Conservation (phyloP, 2,329 filamentous ascomycete genomes). For the Colletotrichum navitas region DNA sequence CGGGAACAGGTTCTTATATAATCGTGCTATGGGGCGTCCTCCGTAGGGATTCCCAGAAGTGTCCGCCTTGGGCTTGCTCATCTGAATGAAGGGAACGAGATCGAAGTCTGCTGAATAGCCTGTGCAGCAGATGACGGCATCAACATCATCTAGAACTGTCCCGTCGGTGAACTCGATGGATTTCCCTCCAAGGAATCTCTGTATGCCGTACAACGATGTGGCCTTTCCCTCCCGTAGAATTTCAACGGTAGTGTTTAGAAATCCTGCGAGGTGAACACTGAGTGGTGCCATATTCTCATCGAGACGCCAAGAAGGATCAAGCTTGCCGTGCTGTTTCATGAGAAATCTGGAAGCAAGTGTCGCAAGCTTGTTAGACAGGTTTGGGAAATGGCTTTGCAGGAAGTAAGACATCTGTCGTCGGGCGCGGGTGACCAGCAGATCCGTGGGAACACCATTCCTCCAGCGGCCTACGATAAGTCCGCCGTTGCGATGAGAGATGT, state of each 20-base stretch:
- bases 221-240: constrained; percentile 47
- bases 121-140: constrained; percentile 48
- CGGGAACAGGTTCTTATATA: constrained; percentile 58
- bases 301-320: constrained; percentile 50
- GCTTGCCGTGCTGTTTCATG: constrained; percentile 38
- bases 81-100: constrained; percentile 44
- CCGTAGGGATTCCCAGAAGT: constrained; percentile 44
- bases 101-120: constrained; percentile 47
- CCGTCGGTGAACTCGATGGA: constrained; percentile 47
- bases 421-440: constrained; percentile 51
- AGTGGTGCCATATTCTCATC: constrained; percentile 44
- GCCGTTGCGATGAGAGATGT: constrained; percentile 57
- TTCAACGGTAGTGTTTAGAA: constrained; percentile 46
- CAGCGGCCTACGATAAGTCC: constrained; percentile 51
- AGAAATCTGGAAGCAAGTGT: constrained; percentile 25
- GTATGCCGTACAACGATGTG: constrained; percentile 48
- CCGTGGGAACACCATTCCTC: constrained; percentile 51
- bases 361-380: constrained; percentile 34
- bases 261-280: constrained; percentile 41
- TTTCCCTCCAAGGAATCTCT: constrained; percentile 44
- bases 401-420: constrained; percentile 49
- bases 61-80: constrained; percentile 42
- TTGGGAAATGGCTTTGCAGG: constrained; percentile 45
- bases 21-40: constrained; percentile 48
- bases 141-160: constrained; percentile 45